Base-by-base conservation (phyloP, 805 yeast species). In the Yarrowia sp. region DNA sequence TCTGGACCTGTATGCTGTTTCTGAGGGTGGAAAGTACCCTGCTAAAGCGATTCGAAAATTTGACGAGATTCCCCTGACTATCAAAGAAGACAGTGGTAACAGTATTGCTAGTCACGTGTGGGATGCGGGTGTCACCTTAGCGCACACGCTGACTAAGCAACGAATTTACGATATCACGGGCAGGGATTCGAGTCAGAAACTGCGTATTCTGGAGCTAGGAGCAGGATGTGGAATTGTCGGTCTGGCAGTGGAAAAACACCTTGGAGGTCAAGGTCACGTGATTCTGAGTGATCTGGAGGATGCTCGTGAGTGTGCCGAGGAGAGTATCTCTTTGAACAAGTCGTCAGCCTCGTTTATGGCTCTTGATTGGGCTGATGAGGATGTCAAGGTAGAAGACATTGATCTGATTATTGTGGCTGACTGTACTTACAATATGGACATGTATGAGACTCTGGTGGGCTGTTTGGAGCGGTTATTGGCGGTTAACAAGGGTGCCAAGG, bases 221-320 rank as follows among this genome's bases (percentile, higher is more conserved):
- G 74, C 82, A 3, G 82, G 82, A 0, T 78, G 80, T 55, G 82
- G 82, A 0, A 67, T 78, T 0, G 77, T 76, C 0, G 77, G 80
- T 2, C 60, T 78, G 4, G 71, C 73, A 7, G 43, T 79, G 28
- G 68, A 71, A 18, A 71, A 70, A 28, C 61, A 55, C 10, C 14
- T 71, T 2, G 67, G 72, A 13, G 43, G 67, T 1, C 53, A 67
- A 8, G 55, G 73, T 11, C 33, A 36, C 2, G 68, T 76, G 1
- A 42, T 70, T 4, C 74, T 78, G 1, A 77, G 82, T 0, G 82
- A 79, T 65, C 68, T 79, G 2, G 71, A 68, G 1, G 81, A 78
- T 33, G 81, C 82, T 0, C 43, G 66, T 47, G 80, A 76, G 44
- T 72, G 78, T 1, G 77, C 79, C 60, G 67, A 67, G 14, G 65